Evolutionary conservation across 495 filamentous ascomycete species (phyloP).

Genomic region (Hypoxylon lienhwacheense): DNA sequence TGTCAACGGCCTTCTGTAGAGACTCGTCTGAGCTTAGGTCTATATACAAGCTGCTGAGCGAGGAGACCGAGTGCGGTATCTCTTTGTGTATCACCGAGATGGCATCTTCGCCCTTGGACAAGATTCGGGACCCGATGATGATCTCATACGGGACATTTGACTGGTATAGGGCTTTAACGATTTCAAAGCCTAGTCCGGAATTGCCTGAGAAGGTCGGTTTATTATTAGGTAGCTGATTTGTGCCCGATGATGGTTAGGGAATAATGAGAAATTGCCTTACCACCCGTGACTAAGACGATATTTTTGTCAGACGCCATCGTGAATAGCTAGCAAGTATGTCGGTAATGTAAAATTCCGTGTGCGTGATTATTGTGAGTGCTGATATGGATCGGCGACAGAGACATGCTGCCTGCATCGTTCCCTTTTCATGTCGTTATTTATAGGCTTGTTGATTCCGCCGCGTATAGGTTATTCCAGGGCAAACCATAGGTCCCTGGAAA

Average conservation of each 20-base stretch:
- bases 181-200: constrained; percentile 55
- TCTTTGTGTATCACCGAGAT: constrained; percentile 40
- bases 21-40: constrained; percentile 59
- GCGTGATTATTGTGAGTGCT: too few species aligned
- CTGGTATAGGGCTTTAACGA: constrained; percentile 48
- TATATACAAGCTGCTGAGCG: constrained; percentile 45
- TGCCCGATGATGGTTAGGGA: not conserved
- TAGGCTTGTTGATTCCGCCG: too few species aligned
- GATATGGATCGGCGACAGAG: too few species aligned
- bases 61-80: constrained; percentile 42
- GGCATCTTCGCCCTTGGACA: constrained; percentile 51
- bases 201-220: constrained; percentile 38
- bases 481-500: too few species aligned
- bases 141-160: constrained; percentile 51
- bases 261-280: constrained; percentile 15
- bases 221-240: not conserved
- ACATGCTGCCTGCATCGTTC: too few species aligned
- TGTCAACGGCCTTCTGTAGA: constrained; percentile 45
- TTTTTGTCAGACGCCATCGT: constrained; percentile 38
- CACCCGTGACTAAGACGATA: constrained; percentile 36
- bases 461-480: too few species aligned
- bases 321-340: too few species aligned
- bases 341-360: too few species aligned
- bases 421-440: too few species aligned
- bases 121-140: constrained; percentile 49